Base-by-base conservation (phyloP, 2,329 filamentous ascomycete genomes). In the Helminthosporium solani region DNA sequence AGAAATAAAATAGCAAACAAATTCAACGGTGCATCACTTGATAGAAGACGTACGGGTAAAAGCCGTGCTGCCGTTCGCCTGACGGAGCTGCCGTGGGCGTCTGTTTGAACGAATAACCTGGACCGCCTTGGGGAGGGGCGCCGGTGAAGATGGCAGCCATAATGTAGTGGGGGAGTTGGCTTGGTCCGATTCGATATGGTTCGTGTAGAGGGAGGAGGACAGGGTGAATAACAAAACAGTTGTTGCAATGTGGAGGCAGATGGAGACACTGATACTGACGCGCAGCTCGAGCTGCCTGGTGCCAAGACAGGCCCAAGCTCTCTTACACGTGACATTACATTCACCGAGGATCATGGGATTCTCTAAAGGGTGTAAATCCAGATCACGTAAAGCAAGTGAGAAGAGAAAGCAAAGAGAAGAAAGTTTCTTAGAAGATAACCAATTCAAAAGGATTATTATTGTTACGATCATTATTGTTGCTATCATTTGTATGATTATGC, bases 31-130 rank as follows among this genome's bases (percentile, higher is more conserved):
- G n/a, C n/a, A n/a, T n/a, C n/a, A n/a, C n/a, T n/a, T n/a, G n/a
- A n/a, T n/a, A n/a, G n/a, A 25, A 14, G n/a, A 33, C 87, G 66
- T 82, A 96, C 91, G 92, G 91, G 75, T 96, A 91, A 77, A 96
- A 96, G 61, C 85, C 83, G 75, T 95, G 91, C 77, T 94, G 77
- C 62, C 78, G 75, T 53, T 74, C 72, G 64, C 74, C 74, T 50
- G 74, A 73, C 49, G 76, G 73, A 44, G 68, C 70, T 55, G 66
- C 64, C 62, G 68, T 71, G 63, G 73, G 72, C 57, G 73, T 73
- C 66, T 79, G 73, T 53, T 74, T 73, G 75, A 84, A 85, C 54
- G 81, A 83, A 71, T 82, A 84, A 68, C 79, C 76, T 59, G 80
- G 75, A 53, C 73, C 75, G 61, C 77, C 75, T 61, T 73, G 72